Conservation (phyloP, 2,329 filamentous ascomycete genomes). For the Fusarium sp. region DNA sequence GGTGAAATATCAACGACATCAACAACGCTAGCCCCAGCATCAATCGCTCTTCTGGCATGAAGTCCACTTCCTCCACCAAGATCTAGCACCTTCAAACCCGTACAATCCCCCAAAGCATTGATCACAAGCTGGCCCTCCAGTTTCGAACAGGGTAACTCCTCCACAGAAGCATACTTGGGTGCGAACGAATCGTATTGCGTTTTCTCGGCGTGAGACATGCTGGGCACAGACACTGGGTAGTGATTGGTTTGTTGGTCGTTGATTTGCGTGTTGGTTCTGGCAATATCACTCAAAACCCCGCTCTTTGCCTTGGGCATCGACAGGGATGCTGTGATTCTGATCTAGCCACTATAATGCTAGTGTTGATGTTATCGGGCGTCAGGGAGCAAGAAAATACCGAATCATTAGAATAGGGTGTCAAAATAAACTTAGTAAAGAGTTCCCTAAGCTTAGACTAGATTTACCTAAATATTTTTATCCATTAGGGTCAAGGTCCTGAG, state of each 20-base stretch:
- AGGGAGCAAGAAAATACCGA: too few species aligned
- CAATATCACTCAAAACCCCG: neutral
- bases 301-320: neutral
- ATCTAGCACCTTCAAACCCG: neutral
- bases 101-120: neutral
- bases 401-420: too few species aligned
- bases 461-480: too few species aligned
- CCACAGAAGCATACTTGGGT: neutral
- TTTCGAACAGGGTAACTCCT: neutral
- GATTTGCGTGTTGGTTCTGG: neutral
- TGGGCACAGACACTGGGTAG: neutral
- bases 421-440: too few species aligned
- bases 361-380: neutral
- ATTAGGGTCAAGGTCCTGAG: too few species aligned
- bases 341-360: neutral
- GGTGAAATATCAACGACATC: neutral
- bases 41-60: neutral
- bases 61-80: neutral
- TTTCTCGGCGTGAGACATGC: neutral
- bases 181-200: neutral
- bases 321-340: neutral
- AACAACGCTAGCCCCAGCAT: neutral
- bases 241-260: neutral
- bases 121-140: neutral
- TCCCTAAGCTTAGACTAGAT: too few species aligned